Conservation (phyloP, 192 early-diverging fungal genomes). For the Backusella circina region DNA sequence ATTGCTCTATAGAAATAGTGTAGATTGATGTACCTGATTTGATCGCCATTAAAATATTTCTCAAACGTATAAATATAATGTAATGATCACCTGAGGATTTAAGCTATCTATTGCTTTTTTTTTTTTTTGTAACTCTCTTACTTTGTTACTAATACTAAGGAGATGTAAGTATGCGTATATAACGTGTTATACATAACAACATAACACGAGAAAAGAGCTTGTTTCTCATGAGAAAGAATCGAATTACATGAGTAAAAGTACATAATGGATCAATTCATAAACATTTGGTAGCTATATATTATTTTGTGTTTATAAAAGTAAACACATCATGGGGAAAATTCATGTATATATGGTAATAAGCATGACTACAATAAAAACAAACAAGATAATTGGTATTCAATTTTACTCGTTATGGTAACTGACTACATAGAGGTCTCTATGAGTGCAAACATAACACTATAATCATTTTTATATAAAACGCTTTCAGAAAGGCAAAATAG, state of each 20-base stretch:
- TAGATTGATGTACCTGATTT: constrained; percentile 4
- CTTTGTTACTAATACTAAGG: neutral
- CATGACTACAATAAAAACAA: neutral
- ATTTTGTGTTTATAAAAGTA: neutral
- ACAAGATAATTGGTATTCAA: constrained; percentile 1
- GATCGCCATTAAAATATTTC: neutral
- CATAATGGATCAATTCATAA: neutral
- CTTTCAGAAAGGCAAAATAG: neutral
- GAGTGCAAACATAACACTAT: neutral
- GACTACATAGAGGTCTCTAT: neutral
- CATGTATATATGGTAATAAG: neutral
- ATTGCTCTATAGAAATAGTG: neutral
- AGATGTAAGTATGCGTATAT: neutral
- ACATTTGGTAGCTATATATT: neutral
- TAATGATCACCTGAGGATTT: neutral
- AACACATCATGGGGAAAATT: neutral
- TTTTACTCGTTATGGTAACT: neutral
- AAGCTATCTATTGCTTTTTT: neutral
- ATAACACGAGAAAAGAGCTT: neutral
- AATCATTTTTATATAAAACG: neutral
- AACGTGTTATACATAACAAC: neutral
- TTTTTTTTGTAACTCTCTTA: neutral
- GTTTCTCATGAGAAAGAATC: neutral
- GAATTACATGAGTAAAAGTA: neutral
- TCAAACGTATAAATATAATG: neutral